Conservation (phyloP, 192 early-diverging fungal genomes). For the Gaertneriomyces sp. region DNA sequence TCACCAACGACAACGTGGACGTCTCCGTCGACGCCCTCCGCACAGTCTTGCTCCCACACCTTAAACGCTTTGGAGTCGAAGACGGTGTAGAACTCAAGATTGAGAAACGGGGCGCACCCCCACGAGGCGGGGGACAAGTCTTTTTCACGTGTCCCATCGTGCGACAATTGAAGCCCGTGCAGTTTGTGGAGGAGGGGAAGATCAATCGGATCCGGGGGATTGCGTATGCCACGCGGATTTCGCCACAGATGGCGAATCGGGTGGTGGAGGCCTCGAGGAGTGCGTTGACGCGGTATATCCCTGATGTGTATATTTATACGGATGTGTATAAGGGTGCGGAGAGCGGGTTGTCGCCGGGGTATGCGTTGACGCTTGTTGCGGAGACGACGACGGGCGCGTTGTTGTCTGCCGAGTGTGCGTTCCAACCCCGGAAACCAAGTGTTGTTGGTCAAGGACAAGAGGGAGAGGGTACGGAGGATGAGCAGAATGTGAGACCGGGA, state of each 20-base stretch:
- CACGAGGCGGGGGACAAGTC: slow-evolving; percentile 89
- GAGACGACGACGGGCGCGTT: slow-evolving; percentile 83
- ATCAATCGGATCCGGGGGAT: slow-evolving; percentile 95
- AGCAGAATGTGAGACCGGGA: slow-evolving; percentile 3
- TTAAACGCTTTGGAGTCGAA: slow-evolving; percentile 82
- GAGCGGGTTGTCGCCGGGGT: slow-evolving; percentile 79
- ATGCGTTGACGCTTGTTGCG: slow-evolving; percentile 85
- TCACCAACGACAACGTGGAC: slow-evolving; percentile 93
- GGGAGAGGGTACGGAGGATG: slow-evolving; percentile 5
- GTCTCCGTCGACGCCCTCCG: slow-evolving; percentile 87
- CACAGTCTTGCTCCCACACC: slow-evolving; percentile 81
- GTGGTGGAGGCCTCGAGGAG: slow-evolving; percentile 82
- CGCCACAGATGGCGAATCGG: slow-evolving; percentile 92
- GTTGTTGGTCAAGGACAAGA: background rate
- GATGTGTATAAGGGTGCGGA: slow-evolving; percentile 97
- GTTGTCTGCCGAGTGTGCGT: slow-evolving; percentile 82
- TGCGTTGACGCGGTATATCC: slow-evolving; percentile 88
- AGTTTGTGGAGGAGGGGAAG: slow-evolving; percentile 77
- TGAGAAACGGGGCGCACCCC: slow-evolving; percentile 81
- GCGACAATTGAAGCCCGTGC: slow-evolving; percentile 67
- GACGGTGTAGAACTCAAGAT: slow-evolving; percentile 85
- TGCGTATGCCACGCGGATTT: slow-evolving; percentile 85
- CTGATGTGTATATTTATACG: slow-evolving; percentile 96
- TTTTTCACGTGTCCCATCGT: slow-evolving; percentile 82
- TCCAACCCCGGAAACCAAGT: slow-evolving; percentile 46